Evolutionary conservation across 2,329 filamentous ascomycete species (phyloP).

Genomic region (Talaromyces sp.): DNA sequence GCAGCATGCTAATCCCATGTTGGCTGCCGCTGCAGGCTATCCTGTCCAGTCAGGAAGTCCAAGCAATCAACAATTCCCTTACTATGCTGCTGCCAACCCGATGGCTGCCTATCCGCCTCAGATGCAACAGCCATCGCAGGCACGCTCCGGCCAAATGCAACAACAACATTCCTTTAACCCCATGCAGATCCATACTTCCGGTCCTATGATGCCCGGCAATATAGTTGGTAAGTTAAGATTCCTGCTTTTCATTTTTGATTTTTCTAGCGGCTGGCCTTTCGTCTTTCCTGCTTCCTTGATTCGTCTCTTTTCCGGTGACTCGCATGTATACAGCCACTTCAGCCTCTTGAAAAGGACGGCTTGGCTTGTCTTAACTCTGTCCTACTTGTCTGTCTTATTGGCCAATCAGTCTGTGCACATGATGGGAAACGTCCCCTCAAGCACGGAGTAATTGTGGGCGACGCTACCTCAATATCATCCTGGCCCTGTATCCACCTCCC

Average conservation of each 20-base stretch:
- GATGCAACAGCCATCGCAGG: constrained; percentile 21
- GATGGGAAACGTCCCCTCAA: constrained; percentile 12
- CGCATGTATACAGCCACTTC: background rate
- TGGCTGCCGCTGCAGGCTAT: constrained; percentile 25
- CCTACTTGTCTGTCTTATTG: background rate
- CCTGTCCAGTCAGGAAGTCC: constrained; percentile 28
- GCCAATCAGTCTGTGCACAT: constrained; percentile 9
- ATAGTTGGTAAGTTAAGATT: constrained; percentile 21
- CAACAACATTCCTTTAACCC: constrained; percentile 30
- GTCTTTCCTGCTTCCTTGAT: background rate
- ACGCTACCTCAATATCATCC: background rate
- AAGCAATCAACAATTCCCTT: constrained; percentile 27
- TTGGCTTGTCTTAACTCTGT: background rate
- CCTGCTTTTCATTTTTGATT: background rate
- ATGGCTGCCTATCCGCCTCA: constrained; percentile 19
- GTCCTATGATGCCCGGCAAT: constrained; percentile 34
- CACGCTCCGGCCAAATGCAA: constrained; percentile 8
- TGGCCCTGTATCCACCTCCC: background rate
- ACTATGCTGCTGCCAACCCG: constrained; percentile 29
- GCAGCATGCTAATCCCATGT: constrained; percentile 18
- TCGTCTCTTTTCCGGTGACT: constrained; percentile 13
- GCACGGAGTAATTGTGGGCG: background rate
- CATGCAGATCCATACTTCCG: constrained; percentile 30
- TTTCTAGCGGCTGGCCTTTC: background rate
- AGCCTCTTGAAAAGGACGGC: background rate